Evolutionary conservation across 2,329 filamentous ascomycete genomes (phyloP).

Genomic region (Trichoderma simmonsii): DNA sequence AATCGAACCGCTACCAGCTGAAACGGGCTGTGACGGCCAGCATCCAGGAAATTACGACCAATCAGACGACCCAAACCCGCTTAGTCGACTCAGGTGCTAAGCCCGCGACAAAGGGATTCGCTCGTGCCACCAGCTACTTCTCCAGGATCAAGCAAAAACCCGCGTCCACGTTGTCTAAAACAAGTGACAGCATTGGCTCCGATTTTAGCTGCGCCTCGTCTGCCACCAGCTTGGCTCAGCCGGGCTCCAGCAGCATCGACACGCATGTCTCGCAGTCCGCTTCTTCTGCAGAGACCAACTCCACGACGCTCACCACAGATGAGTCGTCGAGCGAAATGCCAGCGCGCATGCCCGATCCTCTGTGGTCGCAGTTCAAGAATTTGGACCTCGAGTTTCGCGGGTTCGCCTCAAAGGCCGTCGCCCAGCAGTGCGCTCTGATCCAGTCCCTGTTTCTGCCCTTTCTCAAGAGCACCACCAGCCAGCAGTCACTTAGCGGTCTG

Average conservation of each 20-base stretch:
- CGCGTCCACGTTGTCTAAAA: constrained; percentile 42
- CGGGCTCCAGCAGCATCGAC: constrained; percentile 38
- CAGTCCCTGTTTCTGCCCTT: constrained; percentile 73
- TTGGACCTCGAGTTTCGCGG: constrained; percentile 48
- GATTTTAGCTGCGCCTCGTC: constrained; percentile 48
- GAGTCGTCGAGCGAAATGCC: constrained; percentile 47
- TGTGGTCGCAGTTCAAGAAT: constrained; percentile 54
- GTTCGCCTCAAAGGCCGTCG: constrained; percentile 69
- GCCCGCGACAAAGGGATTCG: constrained; percentile 38
- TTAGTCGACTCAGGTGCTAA: constrained; percentile 35
- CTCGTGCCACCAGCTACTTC: constrained; percentile 47
- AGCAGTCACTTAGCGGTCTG: constrained; percentile 62
- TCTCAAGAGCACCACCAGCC: constrained; percentile 64
- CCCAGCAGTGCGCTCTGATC: constrained; percentile 72
- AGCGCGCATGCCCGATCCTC: constrained; percentile 45
- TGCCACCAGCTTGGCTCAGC: constrained; percentile 43
- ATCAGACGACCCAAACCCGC: constrained; percentile 24
- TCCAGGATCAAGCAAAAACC: constrained; percentile 49
- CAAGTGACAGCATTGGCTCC: constrained; percentile 36
- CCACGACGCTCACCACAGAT: constrained; percentile 36
- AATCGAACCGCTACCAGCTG: constrained; percentile 26
- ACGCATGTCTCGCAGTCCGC: constrained; percentile 39
- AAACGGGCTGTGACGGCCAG: constrained; percentile 29
- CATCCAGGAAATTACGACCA: constrained; percentile 30
- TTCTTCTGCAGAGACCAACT: constrained; percentile 37